phyloP scores from a whole-genome alignment of 306 rosid genomes.

The Ormosia semicastrata region DNA sequence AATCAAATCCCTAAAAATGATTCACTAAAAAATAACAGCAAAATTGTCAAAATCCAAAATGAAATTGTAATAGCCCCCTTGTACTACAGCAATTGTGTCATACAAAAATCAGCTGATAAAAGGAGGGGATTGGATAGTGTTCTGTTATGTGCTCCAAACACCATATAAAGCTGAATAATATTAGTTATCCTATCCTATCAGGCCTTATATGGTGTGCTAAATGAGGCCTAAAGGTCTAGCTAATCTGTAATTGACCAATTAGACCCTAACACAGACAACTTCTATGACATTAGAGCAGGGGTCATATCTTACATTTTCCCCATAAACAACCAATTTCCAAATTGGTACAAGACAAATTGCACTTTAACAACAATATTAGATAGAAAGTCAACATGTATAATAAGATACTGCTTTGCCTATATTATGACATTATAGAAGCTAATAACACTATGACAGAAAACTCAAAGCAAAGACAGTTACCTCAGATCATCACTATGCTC shows the following conservation, averaged over 20 bases:
- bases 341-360: not conserved
- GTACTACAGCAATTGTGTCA: not conserved
- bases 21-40: not conserved
- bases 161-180: not conserved
- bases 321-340: not conserved
- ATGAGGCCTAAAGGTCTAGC: not conserved
- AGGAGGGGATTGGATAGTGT: not conserved
- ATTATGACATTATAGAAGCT: not conserved
- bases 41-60: not conserved
- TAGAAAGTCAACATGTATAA: not conserved
- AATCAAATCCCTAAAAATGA: not conserved
- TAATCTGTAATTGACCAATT: not conserved
- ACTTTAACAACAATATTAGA: not conserved
- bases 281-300: not conserved
- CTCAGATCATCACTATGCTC: conserved; percentile 78
- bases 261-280: conserved; percentile 1
- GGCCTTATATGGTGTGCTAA: not conserved
- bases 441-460: conserved; percentile 1
- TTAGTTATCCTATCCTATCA: not conserved
- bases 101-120: not conserved
- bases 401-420: not conserved
- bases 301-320: not conserved
- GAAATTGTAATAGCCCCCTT: not conserved
- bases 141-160: conserved; percentile 9
- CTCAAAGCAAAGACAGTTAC: conserved; percentile 41